phyloP scores from a whole-genome alignment of 768 basidiomycete species.

The Mycena vitilis region DNA sequence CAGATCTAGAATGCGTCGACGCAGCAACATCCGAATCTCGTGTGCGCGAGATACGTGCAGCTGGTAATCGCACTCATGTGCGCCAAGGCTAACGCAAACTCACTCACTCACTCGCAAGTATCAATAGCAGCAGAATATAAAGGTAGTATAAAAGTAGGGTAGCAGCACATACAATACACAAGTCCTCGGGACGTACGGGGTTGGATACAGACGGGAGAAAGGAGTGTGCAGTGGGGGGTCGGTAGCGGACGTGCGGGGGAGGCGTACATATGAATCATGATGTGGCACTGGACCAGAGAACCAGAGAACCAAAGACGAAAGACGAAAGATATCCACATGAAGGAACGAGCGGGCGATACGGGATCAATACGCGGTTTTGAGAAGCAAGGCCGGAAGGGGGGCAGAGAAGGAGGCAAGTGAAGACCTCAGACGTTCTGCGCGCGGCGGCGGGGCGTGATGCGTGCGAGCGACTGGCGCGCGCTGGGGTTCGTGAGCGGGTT shows the following conservation, averaged over 20 bases:
- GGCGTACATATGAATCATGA: constrained; percentile 30
- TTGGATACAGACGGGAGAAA: constrained; percentile 34
- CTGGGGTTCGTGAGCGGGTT: constrained; percentile 69
- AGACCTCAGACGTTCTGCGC: constrained; percentile 51
- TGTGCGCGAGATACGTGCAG: too few relatives aligned
- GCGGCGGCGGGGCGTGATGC: constrained; percentile 60
- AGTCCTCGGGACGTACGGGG: constrained; percentile 25
- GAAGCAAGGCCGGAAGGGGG: background rate
- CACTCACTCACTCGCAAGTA: too few relatives aligned
- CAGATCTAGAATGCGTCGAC: too few relatives aligned
- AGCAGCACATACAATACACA: constrained; percentile 35
- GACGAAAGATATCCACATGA: constrained; percentile 11
- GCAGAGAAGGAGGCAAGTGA: too few relatives aligned
- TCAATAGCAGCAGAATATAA: constrained; percentile 8
- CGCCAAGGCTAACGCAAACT: too few relatives aligned
- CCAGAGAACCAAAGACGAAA: too few relatives aligned
- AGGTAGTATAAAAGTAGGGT: constrained; percentile 27
- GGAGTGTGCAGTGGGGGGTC: constrained; percentile 20
- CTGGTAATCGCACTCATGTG: too few relatives aligned
- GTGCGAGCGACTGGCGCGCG: constrained; percentile 70
- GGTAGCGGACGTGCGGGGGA: constrained; percentile 19
- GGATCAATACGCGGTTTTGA: background rate
- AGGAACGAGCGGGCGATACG: background rate
- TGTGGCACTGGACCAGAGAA: too few relatives aligned
- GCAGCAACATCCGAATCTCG: too few relatives aligned